Conservation (phyloP, 129 eudicot species). For the Logfia minima region DNA sequence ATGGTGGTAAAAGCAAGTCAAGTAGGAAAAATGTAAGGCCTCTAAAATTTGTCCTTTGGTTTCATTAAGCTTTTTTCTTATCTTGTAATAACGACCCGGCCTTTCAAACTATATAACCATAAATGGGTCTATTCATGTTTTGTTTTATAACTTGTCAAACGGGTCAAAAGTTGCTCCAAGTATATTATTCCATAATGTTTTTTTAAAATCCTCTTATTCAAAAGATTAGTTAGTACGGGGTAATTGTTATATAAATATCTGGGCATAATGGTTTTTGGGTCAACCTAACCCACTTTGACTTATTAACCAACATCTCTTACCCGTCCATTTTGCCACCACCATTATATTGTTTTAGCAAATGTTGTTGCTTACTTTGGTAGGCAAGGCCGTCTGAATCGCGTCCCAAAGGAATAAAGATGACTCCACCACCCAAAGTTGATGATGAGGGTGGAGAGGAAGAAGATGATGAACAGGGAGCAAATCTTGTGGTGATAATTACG, state of each 20-base stretch:
- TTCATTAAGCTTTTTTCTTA: neutral
- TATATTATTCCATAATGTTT: neutral
- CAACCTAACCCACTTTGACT: neutral
- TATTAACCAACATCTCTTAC: neutral
- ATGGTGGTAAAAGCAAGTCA: conserved; percentile 12
- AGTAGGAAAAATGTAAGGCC: neutral
- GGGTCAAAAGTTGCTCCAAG: neutral
- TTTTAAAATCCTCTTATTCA: neutral
- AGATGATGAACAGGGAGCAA: conserved; percentile 8
- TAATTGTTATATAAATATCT: neutral
- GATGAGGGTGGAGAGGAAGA: neutral
- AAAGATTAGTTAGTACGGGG: neutral
- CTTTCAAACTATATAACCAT: too few species aligned
- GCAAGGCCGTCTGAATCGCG: neutral
- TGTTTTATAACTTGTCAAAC: neutral
- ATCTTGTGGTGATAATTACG: conserved; percentile 5
- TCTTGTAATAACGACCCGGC: too few species aligned
- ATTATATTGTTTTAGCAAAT: neutral
- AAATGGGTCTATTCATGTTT: too few species aligned
- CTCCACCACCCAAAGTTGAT: neutral
- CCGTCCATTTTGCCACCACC: neutral
- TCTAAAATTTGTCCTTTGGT: neutral
- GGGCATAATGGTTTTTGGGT: neutral
- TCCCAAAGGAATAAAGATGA: conserved; percentile 6
- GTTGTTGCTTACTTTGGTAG: neutral